A percentile compares a stretch with the other conserved stretches of the same genome.
These are phyloP conservation scores for Metahyphopichia silvanorum DNA, from an alignment of 805 yeast genomes.

Conservation along the genomic window DNA sequence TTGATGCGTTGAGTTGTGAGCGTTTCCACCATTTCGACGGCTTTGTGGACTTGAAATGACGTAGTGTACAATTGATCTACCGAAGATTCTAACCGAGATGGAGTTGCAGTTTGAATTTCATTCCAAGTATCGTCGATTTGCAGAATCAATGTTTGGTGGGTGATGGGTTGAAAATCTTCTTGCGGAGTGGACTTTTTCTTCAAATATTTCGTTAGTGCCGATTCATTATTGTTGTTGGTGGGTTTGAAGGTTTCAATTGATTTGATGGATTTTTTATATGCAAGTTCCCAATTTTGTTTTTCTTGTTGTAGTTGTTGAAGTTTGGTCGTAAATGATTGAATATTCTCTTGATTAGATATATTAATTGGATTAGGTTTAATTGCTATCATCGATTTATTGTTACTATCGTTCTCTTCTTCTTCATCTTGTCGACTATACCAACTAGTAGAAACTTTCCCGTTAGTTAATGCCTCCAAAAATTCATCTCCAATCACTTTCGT, in stretches of 20 bases:
- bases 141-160: conserved; percentile 11
- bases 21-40: conserved; percentile 18
- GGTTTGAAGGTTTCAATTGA: conserved; percentile 12
- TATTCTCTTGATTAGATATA: conserved; percentile 44
- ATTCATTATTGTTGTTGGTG: conserved; percentile 8
- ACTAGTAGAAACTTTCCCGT: conserved; percentile 59
- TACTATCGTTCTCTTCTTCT: conserved; percentile 17
- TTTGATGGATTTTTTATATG: conserved; percentile 15
- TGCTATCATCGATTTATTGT: conserved; percentile 19
- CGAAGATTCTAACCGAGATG: conserved; percentile 18
- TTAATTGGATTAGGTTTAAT: conserved; percentile 62
- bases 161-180: conserved; percentile 6
- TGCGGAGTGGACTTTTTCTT: conserved; percentile 7
- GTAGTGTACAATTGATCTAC: conserved; percentile 38
- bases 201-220: conserved; percentile 17
- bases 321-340: conserved; percentile 44
- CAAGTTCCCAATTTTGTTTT: conserved; percentile 44
- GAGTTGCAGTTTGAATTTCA: conserved; percentile 11
- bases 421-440: conserved; percentile 55
- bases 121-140: conserved; percentile 8
- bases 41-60: conserved; percentile 24
- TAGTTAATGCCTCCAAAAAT: conserved; percentile 52
- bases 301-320: conserved; percentile 44
- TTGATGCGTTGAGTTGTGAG: conserved; percentile 15
- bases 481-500: conserved; percentile 65